phyloP scores from a whole-genome alignment of 805 yeast genomes.

The Sugiyamaella lignohabitans region DNA sequence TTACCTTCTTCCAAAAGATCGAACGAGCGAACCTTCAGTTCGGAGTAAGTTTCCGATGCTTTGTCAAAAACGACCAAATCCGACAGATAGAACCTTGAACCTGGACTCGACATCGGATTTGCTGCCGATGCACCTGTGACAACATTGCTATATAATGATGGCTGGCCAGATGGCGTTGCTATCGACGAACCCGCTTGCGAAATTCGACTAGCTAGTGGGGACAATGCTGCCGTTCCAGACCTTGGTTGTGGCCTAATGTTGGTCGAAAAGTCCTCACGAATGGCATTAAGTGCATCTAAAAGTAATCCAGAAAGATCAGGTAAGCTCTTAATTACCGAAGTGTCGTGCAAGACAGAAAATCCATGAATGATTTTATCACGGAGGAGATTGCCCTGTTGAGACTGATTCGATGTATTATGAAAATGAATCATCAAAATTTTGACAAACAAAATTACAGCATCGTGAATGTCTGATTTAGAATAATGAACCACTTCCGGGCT shows the following conservation, averaged over 20 bases:
- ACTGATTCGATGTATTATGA: conserved; percentile 9
- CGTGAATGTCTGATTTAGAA: conserved; percentile 13
- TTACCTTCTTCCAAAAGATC: conserved; percentile 55
- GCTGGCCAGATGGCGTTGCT: neutral
- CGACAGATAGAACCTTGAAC: conserved; percentile 14
- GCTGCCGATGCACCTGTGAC: neutral
- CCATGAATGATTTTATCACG: conserved; percentile 15
- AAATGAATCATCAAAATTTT: conserved; percentile 25
- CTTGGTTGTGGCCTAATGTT: neutral
- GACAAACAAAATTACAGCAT: conserved; percentile 21
- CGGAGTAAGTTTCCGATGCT: conserved; percentile 29
- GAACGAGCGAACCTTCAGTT: conserved; percentile 42
- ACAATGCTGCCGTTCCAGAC: neutral
- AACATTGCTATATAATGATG: neutral
- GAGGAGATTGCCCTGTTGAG: conserved; percentile 3
- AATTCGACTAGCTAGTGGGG: neutral
- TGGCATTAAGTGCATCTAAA: conserved; percentile 15
- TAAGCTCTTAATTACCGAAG: conserved; percentile 9
- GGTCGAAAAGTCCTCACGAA: conserved; percentile 12
- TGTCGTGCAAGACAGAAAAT: conserved; percentile 12
- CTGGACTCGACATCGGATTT: neutral
- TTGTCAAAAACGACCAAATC: conserved; percentile 29
- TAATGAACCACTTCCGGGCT: neutral
- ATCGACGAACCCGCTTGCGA: neutral
- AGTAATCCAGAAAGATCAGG: conserved; percentile 17